These are phyloP conservation scores for Hymenoscyphus albidus DNA, from an alignment of 2,329 filamentous ascomycete genomes.

Conservation along the genomic window DNA sequence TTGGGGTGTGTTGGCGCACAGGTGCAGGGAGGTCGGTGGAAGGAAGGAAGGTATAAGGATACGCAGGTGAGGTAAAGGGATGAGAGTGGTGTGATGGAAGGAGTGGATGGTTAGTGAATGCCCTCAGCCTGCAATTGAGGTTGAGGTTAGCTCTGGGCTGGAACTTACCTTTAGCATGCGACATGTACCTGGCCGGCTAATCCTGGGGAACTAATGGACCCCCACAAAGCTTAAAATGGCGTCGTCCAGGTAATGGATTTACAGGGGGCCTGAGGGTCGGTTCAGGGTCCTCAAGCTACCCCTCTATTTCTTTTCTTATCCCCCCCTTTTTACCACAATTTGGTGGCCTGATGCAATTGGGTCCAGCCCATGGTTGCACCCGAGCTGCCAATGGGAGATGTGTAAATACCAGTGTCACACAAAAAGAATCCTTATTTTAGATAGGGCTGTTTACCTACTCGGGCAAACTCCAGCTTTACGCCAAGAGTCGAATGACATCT, in stretches of 20 bases:
- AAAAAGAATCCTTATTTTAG: neutral
- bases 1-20: neutral
- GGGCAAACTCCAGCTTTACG: conserved; percentile 9
- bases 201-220: neutral
- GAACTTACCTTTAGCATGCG: neutral
- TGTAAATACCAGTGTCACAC: neutral
- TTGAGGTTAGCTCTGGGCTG: neutral
- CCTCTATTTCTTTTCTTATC: neutral
- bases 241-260: neutral
- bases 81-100: too few relatives aligned
- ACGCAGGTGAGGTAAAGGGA: too few relatives aligned
- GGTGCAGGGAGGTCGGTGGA: neutral
- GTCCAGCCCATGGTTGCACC: neutral
- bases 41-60: neutral
- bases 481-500: conserved; percentile 1
- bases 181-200: neutral
- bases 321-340: neutral
- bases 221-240: conserved; percentile 3
- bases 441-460: neutral
- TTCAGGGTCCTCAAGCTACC: neutral
- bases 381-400: neutral
- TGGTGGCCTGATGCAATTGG: neutral
- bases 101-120: too few relatives aligned
- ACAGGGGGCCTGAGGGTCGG: neutral
- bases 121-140: neutral